Evolutionary conservation across 1,139 yeast species (phyloP), one percentile per base, ranked within the genome.

Genomic region (Entelexis sorbosivorans): DNA sequence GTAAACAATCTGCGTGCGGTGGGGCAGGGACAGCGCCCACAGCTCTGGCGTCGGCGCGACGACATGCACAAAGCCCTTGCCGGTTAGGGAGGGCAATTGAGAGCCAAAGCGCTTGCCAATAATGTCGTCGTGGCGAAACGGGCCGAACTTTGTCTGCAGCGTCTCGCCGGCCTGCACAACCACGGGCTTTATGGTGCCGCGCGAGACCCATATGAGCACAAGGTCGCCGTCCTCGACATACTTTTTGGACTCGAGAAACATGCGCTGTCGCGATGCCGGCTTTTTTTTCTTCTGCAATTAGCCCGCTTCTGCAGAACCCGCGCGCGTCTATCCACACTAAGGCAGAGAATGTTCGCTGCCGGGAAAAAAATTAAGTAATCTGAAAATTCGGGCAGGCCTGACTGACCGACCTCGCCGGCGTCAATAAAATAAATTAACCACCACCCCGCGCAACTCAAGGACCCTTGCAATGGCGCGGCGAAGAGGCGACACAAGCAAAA

Each of bases 1-100:
- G 65, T 93, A 93, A 0, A 93, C 97, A 60, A 93, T 91, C 69
- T 93, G 99, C 0, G 99, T 93, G 66, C 99, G 75, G 65, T 93
- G 99, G 1, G 98, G 97, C 47, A 93, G 72, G 0, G 96, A 87
- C 31, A 86, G 65, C 0, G 96, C 84, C 99, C 99, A 93, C 35
- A 91, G 70, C 67, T 93, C 99, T 0, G 99, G 93, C 0, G 95
- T 82, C 1, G 98, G 97, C 53, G 84, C 89, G 47, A 93, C 68
- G 31, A 91, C 71, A 64, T 91, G 95, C 47, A 93, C 78, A 63
- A 87, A 93, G 0, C 98, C 98, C 58, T 78, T 77, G 1, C 88
- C 89, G 51, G 79, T 80, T 7, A 80, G 73, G 32, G 94, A 82
- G 5, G 88, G 77, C 66, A 91, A 78, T 65, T 93, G 99, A 1